Conservation (phyloP, 2,329 filamentous ascomycete genomes). For the Sclerotiophoma versabilis region DNA sequence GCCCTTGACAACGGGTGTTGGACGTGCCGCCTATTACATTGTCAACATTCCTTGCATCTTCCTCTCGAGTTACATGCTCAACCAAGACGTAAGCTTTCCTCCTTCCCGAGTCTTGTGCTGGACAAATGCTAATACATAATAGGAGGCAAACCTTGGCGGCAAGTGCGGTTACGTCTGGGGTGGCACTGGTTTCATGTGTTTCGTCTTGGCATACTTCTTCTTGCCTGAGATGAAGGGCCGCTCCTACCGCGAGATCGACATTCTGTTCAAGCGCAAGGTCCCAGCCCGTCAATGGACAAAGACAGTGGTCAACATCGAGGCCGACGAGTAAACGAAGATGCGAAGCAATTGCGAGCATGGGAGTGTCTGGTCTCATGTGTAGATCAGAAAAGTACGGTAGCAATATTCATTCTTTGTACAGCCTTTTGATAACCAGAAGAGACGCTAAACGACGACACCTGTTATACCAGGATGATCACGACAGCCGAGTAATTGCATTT, state of each 20-base stretch:
- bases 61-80: conserved; percentile 67
- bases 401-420: background rate
- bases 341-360: background rate
- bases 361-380: background rate
- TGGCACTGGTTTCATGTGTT: conserved; percentile 62
- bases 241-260: conserved; percentile 60
- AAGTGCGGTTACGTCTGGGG: conserved; percentile 44
- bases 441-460: background rate
- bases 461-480: background rate
- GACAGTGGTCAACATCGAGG: conserved; percentile 64
- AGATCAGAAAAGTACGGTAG: background rate
- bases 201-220: conserved; percentile 57
- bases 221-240: conserved; percentile 64
- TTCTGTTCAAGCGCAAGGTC: conserved; percentile 54
- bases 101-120: conserved; percentile 53
- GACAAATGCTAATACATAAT: conserved; percentile 67
- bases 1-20: conserved; percentile 70
- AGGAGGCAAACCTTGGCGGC: conserved; percentile 58
- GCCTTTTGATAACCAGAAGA: background rate
- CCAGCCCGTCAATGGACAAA: conserved; percentile 64
- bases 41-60: conserved; percentile 72
- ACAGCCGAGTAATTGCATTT: background rate
- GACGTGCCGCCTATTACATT: conserved; percentile 69
- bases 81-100: conserved; percentile 50
- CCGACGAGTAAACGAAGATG: conserved; percentile 63